These are phyloP conservation scores for Neurospora africana DNA, from an alignment of 495 filamentous ascomycete species.

Conservation along the genomic window DNA sequence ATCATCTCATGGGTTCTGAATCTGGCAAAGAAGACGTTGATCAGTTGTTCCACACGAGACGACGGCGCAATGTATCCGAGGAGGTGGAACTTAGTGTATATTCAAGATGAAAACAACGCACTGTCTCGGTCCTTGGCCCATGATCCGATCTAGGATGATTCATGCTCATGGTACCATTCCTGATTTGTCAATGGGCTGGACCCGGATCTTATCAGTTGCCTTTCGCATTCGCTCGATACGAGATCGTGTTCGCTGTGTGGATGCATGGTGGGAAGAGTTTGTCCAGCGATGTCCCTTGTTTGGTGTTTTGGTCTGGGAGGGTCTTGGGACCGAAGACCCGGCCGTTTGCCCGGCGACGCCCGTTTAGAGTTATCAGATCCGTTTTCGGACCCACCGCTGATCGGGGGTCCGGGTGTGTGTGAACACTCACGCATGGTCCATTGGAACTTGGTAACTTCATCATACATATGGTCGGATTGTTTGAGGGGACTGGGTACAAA, in stretches of 20 bases:
- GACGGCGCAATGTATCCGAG: neutral
- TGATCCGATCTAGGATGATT: neutral
- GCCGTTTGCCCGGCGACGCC: neutral
- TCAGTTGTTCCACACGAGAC: neutral
- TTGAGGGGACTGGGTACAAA: neutral
- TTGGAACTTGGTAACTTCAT: neutral
- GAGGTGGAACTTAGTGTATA: too few relatives aligned
- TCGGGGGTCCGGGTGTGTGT: neutral
- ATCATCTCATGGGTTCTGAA: neutral
- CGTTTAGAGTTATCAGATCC: conserved; percentile 15
- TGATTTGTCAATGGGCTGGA: neutral
- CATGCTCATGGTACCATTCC: neutral
- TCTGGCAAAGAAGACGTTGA: neutral
- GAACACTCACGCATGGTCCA: too few relatives aligned
- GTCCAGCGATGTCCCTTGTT: neutral
- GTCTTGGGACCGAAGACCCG: neutral
- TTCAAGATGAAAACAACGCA: neutral
- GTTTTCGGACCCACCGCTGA: neutral
- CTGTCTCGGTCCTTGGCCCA: neutral
- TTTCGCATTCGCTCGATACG: neutral
- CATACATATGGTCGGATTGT: neutral
- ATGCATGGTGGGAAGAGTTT: neutral
- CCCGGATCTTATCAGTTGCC: neutral
- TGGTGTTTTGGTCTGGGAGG: neutral
- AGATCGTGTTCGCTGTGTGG: neutral